Conservation (phyloP, 2,329 filamentous ascomycete species). For the Diaporthe citri region DNA sequence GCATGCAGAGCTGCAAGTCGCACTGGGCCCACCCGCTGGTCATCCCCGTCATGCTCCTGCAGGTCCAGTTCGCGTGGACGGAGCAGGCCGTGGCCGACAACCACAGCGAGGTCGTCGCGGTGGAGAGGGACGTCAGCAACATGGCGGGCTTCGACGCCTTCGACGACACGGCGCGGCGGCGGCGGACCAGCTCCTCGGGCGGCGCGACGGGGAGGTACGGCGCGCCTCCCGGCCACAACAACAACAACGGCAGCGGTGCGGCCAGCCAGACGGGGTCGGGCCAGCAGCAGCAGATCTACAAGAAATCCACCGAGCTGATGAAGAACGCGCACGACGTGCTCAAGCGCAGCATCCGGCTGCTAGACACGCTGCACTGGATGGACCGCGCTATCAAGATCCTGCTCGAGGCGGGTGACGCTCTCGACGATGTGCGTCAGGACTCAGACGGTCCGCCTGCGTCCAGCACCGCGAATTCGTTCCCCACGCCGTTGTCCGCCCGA, state of each 20-base stretch:
- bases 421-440: constrained; percentile 49
- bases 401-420: constrained; percentile 58
- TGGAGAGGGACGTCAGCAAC: constrained; percentile 58
- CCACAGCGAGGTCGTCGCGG: constrained; percentile 55
- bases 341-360: constrained; percentile 58
- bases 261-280: constrained; percentile 32
- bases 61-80: constrained; percentile 59
- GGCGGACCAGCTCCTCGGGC: constrained; percentile 41
- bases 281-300: constrained; percentile 51
- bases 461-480: constrained; percentile 25
- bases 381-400: constrained; percentile 59
- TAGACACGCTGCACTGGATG: constrained; percentile 62
- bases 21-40: constrained; percentile 62
- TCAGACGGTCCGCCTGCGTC: constrained; percentile 37
- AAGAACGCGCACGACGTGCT: constrained; percentile 61
- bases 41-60: constrained; percentile 59
- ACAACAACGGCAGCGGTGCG: neutral
- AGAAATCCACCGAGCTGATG: constrained; percentile 61
- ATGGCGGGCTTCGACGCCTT: constrained; percentile 55
- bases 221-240: constrained; percentile 33
- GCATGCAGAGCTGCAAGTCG: constrained; percentile 57
- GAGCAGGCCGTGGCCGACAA: constrained; percentile 59
- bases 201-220: neutral
- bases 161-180: constrained; percentile 39
- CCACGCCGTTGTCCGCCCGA: constrained; percentile 38